These are phyloP conservation scores for Microbotryum violaceum DNA, from an alignment of 1,284 basidiomycete species.

Conservation along the genomic window DNA sequence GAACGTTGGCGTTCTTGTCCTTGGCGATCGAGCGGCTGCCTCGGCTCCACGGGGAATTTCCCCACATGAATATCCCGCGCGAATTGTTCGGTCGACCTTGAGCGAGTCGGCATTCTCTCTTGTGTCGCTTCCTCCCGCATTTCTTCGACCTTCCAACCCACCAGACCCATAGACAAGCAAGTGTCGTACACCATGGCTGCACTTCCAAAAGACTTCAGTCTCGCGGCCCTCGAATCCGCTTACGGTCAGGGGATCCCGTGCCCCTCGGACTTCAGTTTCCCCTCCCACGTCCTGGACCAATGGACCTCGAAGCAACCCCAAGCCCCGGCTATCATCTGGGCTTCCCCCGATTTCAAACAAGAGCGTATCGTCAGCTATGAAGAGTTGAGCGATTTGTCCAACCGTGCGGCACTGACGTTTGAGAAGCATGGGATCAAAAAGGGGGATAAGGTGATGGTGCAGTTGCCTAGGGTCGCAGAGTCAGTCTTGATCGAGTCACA, in stretches of 20 bases:
- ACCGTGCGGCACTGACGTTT: conserved; percentile 20
- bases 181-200: no score
- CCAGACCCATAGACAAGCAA: no score
- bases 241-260: conserved; percentile 22
- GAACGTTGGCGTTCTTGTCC: no score
- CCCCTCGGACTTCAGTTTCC: conserved; percentile 25
- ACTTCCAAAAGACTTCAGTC: not conserved
- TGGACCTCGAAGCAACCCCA: conserved; percentile 11
- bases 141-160: no score
- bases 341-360: conserved; percentile 10
- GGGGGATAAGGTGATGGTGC: conserved; percentile 24
- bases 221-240: not conserved
- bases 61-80: no score
- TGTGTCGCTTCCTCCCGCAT: no score
- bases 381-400: conserved; percentile 11
- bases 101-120: no score
- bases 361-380: conserved; percentile 19
- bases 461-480: not conserved
- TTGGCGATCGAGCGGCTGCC: no score
- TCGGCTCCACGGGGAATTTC: no score
- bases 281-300: conserved; percentile 18
- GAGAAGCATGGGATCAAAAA: conserved; percentile 18
- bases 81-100: no score
- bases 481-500: not conserved
- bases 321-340: conserved; percentile 20